These are phyloP conservation scores for Boletus smithii DNA, from an alignment of 1,284 basidiomycete genomes.

Conservation along the genomic window DNA sequence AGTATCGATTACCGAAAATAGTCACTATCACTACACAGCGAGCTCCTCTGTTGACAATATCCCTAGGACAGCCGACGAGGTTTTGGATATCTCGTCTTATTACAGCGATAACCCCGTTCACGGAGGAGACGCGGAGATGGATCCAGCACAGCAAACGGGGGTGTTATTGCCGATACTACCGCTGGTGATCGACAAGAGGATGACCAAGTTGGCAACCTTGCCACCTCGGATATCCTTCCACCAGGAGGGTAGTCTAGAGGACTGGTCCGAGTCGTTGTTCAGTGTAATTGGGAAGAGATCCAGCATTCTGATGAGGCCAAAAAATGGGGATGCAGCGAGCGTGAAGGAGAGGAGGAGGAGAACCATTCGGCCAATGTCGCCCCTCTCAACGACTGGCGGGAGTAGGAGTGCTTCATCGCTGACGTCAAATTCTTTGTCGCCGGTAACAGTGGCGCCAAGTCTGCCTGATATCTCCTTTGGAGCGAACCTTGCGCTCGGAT, in stretches of 20 bases:
- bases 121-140: conserved; percentile 7
- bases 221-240: conserved; percentile 58
- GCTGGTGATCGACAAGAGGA: conserved; percentile 31
- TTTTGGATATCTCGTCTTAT: conserved; percentile 30
- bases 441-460: conserved; percentile 8
- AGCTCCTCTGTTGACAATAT: conserved; percentile 11
- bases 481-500: conserved; percentile 17
- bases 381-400: not conserved
- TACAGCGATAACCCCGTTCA: conserved; percentile 10
- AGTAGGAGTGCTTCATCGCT: not conserved
- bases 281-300: conserved; percentile 24
- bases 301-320: conserved; percentile 9
- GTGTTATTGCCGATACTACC: conserved; percentile 20
- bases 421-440: conserved; percentile 2
- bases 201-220: conserved; percentile 25
- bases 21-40: not conserved
- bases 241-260: conserved; percentile 36
- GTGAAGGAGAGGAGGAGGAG: conserved; percentile 12
- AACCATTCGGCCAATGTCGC: conserved; percentile 15
- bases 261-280: conserved; percentile 32
- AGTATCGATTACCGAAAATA: not conserved
- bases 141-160: conserved; percentile 8
- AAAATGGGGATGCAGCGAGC: not conserved
- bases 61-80: conserved; percentile 24
- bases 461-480: conserved; percentile 21